Base-by-base conservation (phyloP, 2,329 filamentous ascomycete genomes). In the Fusarium penzigii region DNA sequence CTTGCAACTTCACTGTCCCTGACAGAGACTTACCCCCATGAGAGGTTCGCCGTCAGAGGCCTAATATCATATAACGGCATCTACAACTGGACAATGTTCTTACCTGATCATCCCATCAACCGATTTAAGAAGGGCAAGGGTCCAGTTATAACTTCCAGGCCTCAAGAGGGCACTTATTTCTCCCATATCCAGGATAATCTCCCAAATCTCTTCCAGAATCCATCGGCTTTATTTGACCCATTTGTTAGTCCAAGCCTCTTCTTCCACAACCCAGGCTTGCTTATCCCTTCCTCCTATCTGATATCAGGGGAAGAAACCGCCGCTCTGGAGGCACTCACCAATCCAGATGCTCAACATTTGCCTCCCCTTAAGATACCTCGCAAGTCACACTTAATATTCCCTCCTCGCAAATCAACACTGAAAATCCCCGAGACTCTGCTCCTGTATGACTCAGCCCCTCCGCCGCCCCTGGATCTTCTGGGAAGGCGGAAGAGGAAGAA, bases 1-100 rank as follows among this genome's bases (percentile, higher is more conserved):
- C 71, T 87, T 8, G 84, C 82, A 29, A 71, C 78, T 13, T 78
- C 81, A 2, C 71, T 87, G 3, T 78, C 83, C 9, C 67, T 87
- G 41, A 86, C 82, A 2, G 82, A 86, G 64, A 70, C 76, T 2
- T 72, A 75, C 42, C 59, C 70, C 2, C 70, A 78, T 48, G 61
- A 69, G 13, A 68, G 62, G 32, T 74, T 81, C 62, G 73, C 72
- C 39, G 72, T 86, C 41, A 75, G 79, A 10, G 83, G 83, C 8
- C 66, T 85, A 32, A 69, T 83, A 14, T 76, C 78, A 8, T 79
- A 79, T 67, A 83, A 87, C 57, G 84, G 82, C 40, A 75, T 87
- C 52, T 87, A 84, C 69, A 80, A 87, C 70, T 87, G 84, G 84
- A 83, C 82, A 51, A 80, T 75, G 65, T 82, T 85, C 52, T 73